Conservation (phyloP, 768 basidiomycete species). For the Naganishia onofrii region DNA sequence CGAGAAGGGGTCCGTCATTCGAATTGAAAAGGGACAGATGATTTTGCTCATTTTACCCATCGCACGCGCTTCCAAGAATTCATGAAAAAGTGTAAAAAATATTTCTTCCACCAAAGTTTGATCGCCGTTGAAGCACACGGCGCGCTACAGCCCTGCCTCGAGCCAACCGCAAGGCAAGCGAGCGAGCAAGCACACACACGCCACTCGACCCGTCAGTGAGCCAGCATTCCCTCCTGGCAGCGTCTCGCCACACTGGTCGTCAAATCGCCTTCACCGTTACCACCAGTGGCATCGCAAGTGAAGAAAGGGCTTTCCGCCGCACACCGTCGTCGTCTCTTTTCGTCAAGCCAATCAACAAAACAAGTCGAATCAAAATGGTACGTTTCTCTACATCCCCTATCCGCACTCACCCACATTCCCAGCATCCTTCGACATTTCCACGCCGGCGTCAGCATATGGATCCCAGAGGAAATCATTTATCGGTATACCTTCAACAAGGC, state of each 20-base stretch:
- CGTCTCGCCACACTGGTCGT: background rate
- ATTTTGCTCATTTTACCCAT: background rate
- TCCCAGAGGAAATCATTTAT: background rate
- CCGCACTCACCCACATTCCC: background rate
- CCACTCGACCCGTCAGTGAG: too few species aligned
- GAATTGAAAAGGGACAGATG: background rate
- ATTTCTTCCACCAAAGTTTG: background rate
- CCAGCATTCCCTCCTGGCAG: too few species aligned
- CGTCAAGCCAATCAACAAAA: conserved; percentile 24
- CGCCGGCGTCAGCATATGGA: background rate
- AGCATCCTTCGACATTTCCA: too few species aligned
- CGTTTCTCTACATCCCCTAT: background rate
- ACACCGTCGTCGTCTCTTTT: conserved; percentile 27
- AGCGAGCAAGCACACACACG: too few species aligned
- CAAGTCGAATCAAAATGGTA: conserved; percentile 20
- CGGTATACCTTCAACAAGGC: background rate
- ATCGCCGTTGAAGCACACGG: background rate
- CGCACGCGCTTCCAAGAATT: background rate
- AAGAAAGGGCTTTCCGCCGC: background rate
- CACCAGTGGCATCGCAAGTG: too few species aligned
- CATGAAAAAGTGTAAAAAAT: background rate
- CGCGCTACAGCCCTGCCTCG: background rate
- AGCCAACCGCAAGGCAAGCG: background rate
- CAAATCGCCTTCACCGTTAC: background rate
- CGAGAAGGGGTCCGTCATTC: background rate